A percentile compares a stretch with the other conserved stretches of the same genome.
Evolutionary conservation across 352 stramenopile species (phyloP).

Genomic region (Pythium aquatile): DNA sequence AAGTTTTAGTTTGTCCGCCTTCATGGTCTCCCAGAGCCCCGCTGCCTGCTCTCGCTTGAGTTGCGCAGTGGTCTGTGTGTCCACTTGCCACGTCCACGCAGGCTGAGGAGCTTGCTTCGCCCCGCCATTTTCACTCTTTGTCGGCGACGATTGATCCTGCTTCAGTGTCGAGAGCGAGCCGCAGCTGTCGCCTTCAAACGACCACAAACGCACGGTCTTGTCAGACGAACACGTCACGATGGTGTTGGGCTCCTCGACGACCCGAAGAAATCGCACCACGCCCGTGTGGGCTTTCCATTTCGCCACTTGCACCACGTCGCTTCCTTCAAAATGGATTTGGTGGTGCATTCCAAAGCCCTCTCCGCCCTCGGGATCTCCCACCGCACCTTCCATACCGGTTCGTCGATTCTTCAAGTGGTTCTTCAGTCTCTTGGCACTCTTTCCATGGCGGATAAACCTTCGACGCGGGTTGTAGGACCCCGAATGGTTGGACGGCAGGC

Average conservation of each 20-base stretch:
- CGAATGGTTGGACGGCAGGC: slow-evolving; percentile 49
- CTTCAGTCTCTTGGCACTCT: slow-evolving; percentile 53
- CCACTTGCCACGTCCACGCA: slow-evolving; percentile 51
- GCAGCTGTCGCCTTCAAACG: slow-evolving; percentile 40
- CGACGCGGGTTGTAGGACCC: slow-evolving; percentile 72
- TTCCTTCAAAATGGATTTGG: slow-evolving; percentile 2
- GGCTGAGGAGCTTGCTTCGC: background rate
- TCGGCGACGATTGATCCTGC: background rate
- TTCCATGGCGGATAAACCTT: slow-evolving; percentile 65
- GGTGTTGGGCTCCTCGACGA: slow-evolving; percentile 57
- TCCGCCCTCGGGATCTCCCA: background rate
- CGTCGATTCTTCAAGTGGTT: slow-evolving; percentile 29
- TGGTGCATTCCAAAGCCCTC: background rate
- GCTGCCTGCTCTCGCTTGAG: slow-evolving; percentile 52
- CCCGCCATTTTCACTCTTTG: slow-evolving; percentile 10
- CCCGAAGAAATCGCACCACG: slow-evolving; percentile 44
- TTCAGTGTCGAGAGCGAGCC: slow-evolving; percentile 33
- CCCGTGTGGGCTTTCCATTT: slow-evolving; percentile 59
- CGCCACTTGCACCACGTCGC: slow-evolving; percentile 39
- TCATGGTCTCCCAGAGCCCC: slow-evolving; percentile 60
- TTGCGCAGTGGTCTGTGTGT: slow-evolving; percentile 33
- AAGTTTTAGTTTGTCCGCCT: slow-evolving; percentile 42
- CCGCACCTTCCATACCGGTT: background rate
- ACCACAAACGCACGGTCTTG: slow-evolving; percentile 60
- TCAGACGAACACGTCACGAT: slow-evolving; percentile 69